phyloP scores from a whole-genome alignment of 352 stramenopile genomes.

The Plasmopara halstedii region DNA sequence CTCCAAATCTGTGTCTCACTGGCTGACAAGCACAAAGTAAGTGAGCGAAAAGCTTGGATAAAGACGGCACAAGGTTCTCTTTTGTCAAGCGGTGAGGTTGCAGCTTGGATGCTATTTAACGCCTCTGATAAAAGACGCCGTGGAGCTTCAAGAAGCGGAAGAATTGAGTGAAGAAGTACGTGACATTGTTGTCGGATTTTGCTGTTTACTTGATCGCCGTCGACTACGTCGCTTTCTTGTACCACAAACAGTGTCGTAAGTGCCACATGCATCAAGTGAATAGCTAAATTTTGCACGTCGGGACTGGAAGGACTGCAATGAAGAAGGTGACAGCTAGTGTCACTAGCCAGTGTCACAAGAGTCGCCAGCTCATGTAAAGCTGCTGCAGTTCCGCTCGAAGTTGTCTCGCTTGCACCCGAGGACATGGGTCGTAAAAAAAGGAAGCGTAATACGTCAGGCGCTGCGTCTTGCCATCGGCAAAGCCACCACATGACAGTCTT shows the following conservation, averaged over 20 bases:
- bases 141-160: slow-evolving; percentile 27
- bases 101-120: slow-evolving; percentile 9
- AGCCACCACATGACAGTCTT: slow-evolving; percentile 62
- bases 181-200: slow-evolving; percentile 34
- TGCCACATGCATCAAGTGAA: slow-evolving; percentile 20
- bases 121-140: slow-evolving; percentile 8
- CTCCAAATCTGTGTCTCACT: slow-evolving; percentile 34
- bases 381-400: neutral
- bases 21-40: slow-evolving; percentile 25
- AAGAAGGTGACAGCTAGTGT: slow-evolving; percentile 20
- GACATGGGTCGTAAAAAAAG: neutral
- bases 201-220: slow-evolving; percentile 13
- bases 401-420: too few relatives aligned
- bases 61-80: slow-evolving; percentile 8
- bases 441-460: slow-evolving; percentile 30
- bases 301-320: neutral
- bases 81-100: slow-evolving; percentile 2
- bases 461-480: slow-evolving; percentile 49
- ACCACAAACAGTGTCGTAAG: slow-evolving; percentile 18
- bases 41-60: slow-evolving; percentile 11
- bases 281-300: slow-evolving; percentile 10
- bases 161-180: slow-evolving; percentile 38
- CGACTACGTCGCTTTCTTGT: slow-evolving; percentile 2
- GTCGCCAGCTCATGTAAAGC: slow-evolving; percentile 14
- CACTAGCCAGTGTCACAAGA: slow-evolving; percentile 19